Conservation (phyloP, 257 asterid species). For the Solanum pinnatisectum region DNA sequence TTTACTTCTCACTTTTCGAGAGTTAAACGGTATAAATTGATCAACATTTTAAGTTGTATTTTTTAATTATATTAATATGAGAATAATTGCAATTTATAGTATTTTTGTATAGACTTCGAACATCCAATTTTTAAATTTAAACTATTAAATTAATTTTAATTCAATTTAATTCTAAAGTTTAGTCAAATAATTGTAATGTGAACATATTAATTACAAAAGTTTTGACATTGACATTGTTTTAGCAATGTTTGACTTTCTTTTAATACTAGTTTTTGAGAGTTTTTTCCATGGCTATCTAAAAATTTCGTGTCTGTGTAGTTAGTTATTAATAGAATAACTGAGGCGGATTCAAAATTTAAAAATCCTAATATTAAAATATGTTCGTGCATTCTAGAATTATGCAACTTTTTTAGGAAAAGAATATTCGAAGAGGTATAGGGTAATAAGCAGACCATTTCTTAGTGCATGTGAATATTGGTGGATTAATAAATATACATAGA, state of each 20-base stretch:
- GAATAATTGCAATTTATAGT: neutral
- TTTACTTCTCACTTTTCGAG: too few relatives aligned
- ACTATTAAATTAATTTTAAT: neutral
- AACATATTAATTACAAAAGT: neutral
- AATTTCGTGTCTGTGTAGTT: neutral
- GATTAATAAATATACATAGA: neutral
- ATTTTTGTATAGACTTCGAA: too few relatives aligned
- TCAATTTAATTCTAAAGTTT: neutral
- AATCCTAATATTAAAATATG: neutral
- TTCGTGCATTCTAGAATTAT: neutral
- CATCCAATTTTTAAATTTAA: too few relatives aligned
- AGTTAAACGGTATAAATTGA: too few relatives aligned
- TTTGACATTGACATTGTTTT: neutral
- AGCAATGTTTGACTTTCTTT: neutral
- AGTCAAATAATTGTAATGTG: neutral
- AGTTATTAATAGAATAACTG: neutral
- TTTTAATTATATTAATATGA: too few relatives aligned
- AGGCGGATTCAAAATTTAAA: neutral
- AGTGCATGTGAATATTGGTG: neutral
- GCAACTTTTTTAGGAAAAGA: neutral
- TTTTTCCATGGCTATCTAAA: neutral
- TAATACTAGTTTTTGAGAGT: neutral
- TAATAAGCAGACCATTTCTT: neutral
- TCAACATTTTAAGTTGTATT: too few relatives aligned
- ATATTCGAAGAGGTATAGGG: neutral